Evolutionary conservation across 202 grass and related monocot genomes (phyloP).

Genomic region (Musa balbisiana): DNA sequence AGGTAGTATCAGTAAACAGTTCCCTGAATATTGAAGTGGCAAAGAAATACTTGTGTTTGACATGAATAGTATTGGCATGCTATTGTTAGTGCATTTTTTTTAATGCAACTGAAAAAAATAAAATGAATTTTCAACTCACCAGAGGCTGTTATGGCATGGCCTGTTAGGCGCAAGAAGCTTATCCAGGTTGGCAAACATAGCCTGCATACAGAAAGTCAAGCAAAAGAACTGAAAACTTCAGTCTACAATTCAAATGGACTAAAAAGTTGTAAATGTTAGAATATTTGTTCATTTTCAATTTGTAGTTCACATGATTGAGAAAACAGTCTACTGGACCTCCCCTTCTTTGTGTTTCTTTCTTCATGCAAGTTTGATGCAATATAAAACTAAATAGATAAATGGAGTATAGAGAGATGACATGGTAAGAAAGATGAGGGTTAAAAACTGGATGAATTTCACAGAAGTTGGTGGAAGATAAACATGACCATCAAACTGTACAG

Average conservation of each 20-base stretch:
- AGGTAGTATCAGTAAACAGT: too few relatives aligned
- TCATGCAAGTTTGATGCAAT: too few relatives aligned
- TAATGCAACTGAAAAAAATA: neutral
- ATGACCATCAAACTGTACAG: neutral
- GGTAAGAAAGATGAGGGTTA: neutral
- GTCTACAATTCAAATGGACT: neutral
- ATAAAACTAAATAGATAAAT: too few relatives aligned
- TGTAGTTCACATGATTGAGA: neutral
- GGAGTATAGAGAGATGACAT: neutral
- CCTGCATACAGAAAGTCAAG: constrained; percentile 29
- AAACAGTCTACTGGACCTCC: too few relatives aligned
- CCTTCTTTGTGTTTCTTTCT: too few relatives aligned
- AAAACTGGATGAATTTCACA: neutral
- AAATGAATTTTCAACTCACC: constrained; percentile 44
- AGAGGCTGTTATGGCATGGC: constrained; percentile 77
- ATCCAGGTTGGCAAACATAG: constrained; percentile 75
- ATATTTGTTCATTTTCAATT: neutral
- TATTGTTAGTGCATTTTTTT: too few relatives aligned
- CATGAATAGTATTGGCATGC: too few relatives aligned
- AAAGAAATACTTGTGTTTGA: neutral
- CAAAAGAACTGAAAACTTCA: neutral
- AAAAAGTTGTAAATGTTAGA: neutral
- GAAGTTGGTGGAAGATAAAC: too few relatives aligned
- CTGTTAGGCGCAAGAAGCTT: constrained; percentile 83
- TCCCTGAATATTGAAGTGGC: neutral